Conservation (phyloP, 2,329 filamentous ascomycete genomes). For the Chrysosporium keratinophilum region DNA sequence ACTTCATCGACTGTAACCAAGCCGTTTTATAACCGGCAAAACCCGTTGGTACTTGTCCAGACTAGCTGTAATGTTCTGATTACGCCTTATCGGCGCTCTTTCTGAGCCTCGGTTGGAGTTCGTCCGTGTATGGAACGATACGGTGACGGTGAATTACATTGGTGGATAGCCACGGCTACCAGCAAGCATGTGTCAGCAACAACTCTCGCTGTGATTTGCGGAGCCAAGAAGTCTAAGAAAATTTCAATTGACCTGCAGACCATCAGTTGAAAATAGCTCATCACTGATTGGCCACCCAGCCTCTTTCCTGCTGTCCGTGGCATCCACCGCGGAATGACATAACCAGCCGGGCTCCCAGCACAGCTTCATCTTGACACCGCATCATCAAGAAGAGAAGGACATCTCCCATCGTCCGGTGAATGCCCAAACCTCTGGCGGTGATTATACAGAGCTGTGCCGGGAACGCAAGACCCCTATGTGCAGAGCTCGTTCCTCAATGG, state of each 20-base stretch:
- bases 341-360: neutral
- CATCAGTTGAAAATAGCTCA: constrained; percentile 13
- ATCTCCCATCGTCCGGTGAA: neutral
- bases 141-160: constrained; percentile 1
- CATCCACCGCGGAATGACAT: constrained; percentile 7
- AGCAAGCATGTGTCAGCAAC: constrained; percentile 14
- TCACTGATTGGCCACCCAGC: constrained; percentile 11
- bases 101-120: constrained; percentile 6
- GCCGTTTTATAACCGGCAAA: neutral
- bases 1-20: constrained; percentile 7
- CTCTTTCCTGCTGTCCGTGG: constrained; percentile 5
- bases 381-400: no score
- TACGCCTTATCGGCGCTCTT: neutral
- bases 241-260: constrained; percentile 17
- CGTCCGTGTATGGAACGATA: neutral
- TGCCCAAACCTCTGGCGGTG: no score
- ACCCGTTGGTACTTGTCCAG: neutral
- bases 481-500: no score
- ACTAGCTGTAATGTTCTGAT: neutral
- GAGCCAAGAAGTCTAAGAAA: constrained; percentile 11
- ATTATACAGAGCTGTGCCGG: no score
- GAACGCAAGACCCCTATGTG: no score
- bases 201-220: constrained; percentile 4
- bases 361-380: neutral
- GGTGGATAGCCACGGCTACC: constrained; percentile 4